Conservation (phyloP, 495 filamentous ascomycete species). For the Penicillium ochrochloron region DNA sequence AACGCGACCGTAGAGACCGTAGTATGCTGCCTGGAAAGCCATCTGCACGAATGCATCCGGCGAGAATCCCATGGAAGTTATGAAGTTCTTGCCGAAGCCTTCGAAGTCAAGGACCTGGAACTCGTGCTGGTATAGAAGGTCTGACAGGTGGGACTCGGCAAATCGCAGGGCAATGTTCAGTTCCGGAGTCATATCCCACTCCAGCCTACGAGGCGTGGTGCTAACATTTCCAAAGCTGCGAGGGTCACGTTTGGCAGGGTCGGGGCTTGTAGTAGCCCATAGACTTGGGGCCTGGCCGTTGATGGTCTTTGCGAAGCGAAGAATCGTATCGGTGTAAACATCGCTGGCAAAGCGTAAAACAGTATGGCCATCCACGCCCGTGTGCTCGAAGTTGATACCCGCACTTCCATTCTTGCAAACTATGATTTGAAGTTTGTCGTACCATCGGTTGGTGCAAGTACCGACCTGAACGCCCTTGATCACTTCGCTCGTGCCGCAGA, state of each 20-base stretch:
- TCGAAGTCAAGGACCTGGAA: conserved; percentile 90
- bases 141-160: conserved; percentile 91
- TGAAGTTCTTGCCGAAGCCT: conserved; percentile 94
- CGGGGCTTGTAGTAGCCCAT: conserved; percentile 89
- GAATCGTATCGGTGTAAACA: conserved; percentile 96
- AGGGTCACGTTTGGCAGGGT: conserved; percentile 92
- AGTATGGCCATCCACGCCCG: conserved; percentile 96
- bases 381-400: conserved; percentile 99
- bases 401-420: conserved; percentile 98
- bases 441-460: conserved; percentile 98
- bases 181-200: conserved; percentile 97
- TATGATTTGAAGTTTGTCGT: conserved; percentile 98
- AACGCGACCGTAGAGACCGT: conserved; percentile 90
- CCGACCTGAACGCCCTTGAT: conserved; percentile 94
- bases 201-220: conserved; percentile 92
- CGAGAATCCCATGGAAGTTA: conserved; percentile 94
- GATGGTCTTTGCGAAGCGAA: conserved; percentile 94
- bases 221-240: conserved; percentile 92
- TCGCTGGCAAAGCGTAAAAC: conserved; percentile 95
- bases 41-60: conserved; percentile 98
- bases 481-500: conserved; percentile 91
- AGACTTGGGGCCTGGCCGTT: conserved; percentile 91
- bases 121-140: conserved; percentile 95
- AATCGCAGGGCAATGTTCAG: conserved; percentile 90
- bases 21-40: conserved; percentile 99